Conservation (phyloP, 2,329 filamentous ascomycete genomes). For the Aspergillus ustus region DNA sequence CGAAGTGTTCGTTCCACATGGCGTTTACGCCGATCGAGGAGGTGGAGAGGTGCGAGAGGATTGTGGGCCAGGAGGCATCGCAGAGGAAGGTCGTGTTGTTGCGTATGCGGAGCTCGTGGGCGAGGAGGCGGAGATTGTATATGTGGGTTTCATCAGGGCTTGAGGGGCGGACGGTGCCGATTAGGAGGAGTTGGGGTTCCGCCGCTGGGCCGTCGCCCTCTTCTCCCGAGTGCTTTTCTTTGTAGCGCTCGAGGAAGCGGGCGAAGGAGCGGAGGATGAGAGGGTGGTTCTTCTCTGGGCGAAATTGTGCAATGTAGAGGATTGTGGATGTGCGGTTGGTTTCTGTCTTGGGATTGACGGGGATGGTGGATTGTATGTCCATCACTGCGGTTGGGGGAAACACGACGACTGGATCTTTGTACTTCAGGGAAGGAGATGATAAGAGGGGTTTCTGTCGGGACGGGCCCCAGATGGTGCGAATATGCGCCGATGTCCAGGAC, state of each 20-base stretch:
- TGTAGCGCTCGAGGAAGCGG: slow-evolving; percentile 59
- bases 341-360: slow-evolving; percentile 72
- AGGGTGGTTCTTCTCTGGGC: slow-evolving; percentile 94
- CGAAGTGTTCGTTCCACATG: slow-evolving; percentile 99
- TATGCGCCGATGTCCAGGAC: slow-evolving; percentile 86
- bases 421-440: slow-evolving; percentile 38
- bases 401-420: slow-evolving; percentile 65
- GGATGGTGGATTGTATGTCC: slow-evolving; percentile 76
- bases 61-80: slow-evolving; percentile 86
- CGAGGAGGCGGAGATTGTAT: slow-evolving; percentile 83
- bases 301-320: slow-evolving; percentile 95
- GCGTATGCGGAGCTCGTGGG: slow-evolving; percentile 83
- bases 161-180: slow-evolving; percentile 85
- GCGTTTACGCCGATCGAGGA: slow-evolving; percentile 89
- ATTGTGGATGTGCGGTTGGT: slow-evolving; percentile 71
- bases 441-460: slow-evolving; percentile 29
- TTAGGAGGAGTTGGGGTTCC: slow-evolving; percentile 67
- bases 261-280: slow-evolving; percentile 86
- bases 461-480: slow-evolving; percentile 77
- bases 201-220: slow-evolving; percentile 41
- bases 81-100: slow-evolving; percentile 85
- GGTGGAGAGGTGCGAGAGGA: slow-evolving; percentile 76
- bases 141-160: slow-evolving; percentile 63
- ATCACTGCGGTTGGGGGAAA: slow-evolving; percentile 92
- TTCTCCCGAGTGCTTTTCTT: background rate